These are phyloP conservation scores for Trametes cubensis DNA, from an alignment of 768 basidiomycete genomes.

Conservation along the genomic window DNA sequence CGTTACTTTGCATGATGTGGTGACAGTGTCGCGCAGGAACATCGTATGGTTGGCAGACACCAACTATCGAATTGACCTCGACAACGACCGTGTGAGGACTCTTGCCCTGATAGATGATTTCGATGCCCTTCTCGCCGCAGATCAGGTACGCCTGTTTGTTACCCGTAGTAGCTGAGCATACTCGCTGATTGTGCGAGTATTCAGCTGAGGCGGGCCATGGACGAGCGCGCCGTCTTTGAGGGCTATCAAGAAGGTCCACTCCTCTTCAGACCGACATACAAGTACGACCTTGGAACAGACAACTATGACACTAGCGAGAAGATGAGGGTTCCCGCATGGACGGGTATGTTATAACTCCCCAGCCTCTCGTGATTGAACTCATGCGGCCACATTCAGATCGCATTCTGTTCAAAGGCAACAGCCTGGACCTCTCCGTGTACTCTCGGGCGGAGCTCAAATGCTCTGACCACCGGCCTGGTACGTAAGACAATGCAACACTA, in stretches of 20 bases:
- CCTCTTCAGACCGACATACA: slow-evolving; percentile 93
- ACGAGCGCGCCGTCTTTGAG: slow-evolving; percentile 69
- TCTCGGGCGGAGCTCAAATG: slow-evolving; percentile 81
- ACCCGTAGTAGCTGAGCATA: background rate
- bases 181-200: background rate
- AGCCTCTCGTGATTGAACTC: background rate
- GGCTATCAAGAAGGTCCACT: slow-evolving; percentile 90
- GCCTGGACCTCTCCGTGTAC: slow-evolving; percentile 77
- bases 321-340: slow-evolving; percentile 96
- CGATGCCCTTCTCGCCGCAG: slow-evolving; percentile 74
- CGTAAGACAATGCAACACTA: slow-evolving; percentile 14
- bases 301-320: slow-evolving; percentile 96
- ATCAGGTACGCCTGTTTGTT: slow-evolving; percentile 66
- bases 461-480: slow-evolving; percentile 97
- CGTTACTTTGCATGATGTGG: background rate
- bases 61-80: slow-evolving; percentile 90
- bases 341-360: slow-evolving; percentile 54
- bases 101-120: slow-evolving; percentile 66
- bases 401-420: slow-evolving; percentile 78
- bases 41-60: slow-evolving; percentile 94
- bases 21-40: slow-evolving; percentile 54
- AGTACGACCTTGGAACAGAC: slow-evolving; percentile 82
- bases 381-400: slow-evolving; percentile 60
- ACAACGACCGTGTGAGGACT: slow-evolving; percentile 79
- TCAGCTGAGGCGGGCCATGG: slow-evolving; percentile 76